Evolutionary conservation across 805 yeast species (phyloP).

Genomic region (Diddensiella caesifluorescens): DNA sequence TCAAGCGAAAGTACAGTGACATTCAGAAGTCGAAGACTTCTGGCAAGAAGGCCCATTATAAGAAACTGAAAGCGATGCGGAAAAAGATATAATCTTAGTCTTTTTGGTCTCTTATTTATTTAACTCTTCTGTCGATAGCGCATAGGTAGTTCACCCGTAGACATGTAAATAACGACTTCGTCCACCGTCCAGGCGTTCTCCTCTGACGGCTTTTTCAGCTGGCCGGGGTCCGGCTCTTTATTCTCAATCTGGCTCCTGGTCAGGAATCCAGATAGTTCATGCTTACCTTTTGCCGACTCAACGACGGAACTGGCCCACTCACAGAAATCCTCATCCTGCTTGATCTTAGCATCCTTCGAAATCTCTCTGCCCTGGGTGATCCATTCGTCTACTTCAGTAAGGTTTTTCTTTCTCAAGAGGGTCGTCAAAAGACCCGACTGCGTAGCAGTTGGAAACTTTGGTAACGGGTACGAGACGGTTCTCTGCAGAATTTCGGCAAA

Average conservation of each 20-base stretch:
- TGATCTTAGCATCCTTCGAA: conserved; percentile 30
- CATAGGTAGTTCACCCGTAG: conserved; percentile 17
- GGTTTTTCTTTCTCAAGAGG: conserved; percentile 73
- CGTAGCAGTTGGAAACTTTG: conserved; percentile 77
- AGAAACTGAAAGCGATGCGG: conserved; percentile 58
- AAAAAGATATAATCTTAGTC: conserved; percentile 23
- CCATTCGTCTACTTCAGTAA: conserved; percentile 92
- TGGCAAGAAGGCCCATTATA: conserved; percentile 66
- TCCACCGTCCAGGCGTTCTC: conserved; percentile 16
- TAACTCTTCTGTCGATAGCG: not conserved
- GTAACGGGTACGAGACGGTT: conserved; percentile 78
- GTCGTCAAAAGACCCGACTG: conserved; percentile 82
- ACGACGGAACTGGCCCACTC: conserved; percentile 59
- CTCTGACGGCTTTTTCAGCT: conserved; percentile 7
- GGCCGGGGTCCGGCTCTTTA: conserved; percentile 22
- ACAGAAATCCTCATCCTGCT: conserved; percentile 58
- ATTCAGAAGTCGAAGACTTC: conserved; percentile 59
- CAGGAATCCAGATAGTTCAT: conserved; percentile 57
- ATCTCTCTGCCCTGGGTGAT: conserved; percentile 43
- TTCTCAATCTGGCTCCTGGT: conserved; percentile 45
- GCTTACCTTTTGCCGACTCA: conserved; percentile 48
- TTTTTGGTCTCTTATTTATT: not conserved
- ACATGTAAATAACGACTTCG: conserved; percentile 17
- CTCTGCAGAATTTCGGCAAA: conserved; percentile 53
- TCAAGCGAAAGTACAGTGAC: conserved; percentile 77